Evolutionary conservation across 2,329 filamentous ascomycete genomes (phyloP).

Genomic region (Orbilia brochopaga): DNA sequence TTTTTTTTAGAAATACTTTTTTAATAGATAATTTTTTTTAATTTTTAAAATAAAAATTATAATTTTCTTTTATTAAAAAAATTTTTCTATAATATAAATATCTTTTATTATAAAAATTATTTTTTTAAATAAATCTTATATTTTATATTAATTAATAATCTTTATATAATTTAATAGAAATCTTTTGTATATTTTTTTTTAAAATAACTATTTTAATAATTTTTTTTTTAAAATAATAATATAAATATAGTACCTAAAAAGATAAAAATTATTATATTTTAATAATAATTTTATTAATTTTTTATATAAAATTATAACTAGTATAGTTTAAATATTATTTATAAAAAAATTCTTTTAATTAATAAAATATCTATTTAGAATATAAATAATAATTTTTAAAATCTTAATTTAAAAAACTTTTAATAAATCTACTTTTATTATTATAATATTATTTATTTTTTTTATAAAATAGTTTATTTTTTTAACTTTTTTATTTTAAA

Average conservation of each 20-base stretch:
- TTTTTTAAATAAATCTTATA: slow-evolving; percentile 17
- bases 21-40: too few species aligned
- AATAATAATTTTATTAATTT: slow-evolving; percentile 8
- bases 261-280: slow-evolving; percentile 13
- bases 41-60: neutral
- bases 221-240: slow-evolving; percentile 4
- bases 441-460: slow-evolving; percentile 9
- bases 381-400: slow-evolving; percentile 10
- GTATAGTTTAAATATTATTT: slow-evolving; percentile 3
- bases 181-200: slow-evolving; percentile 4
- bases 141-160: slow-evolving; percentile 13
- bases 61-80: neutral
- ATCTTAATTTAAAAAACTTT: slow-evolving; percentile 1
- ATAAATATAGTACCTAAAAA: slow-evolving; percentile 5
- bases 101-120: slow-evolving; percentile 14
- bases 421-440: slow-evolving; percentile 11
- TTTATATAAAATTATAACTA: slow-evolving; percentile 16
- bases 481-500: neutral
- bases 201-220: neutral
- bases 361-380: slow-evolving; percentile 3
- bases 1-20: neutral
- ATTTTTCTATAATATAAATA: neutral
- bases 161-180: slow-evolving; percentile 6
- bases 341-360: slow-evolving; percentile 5
- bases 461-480: slow-evolving; percentile 8